A percentile compares a stretch with the other conserved stretches of the same genome.
phyloP scores from a whole-genome alignment of 2,329 filamentous ascomycete genomes.

The Cladorrhinum sp. region DNA sequence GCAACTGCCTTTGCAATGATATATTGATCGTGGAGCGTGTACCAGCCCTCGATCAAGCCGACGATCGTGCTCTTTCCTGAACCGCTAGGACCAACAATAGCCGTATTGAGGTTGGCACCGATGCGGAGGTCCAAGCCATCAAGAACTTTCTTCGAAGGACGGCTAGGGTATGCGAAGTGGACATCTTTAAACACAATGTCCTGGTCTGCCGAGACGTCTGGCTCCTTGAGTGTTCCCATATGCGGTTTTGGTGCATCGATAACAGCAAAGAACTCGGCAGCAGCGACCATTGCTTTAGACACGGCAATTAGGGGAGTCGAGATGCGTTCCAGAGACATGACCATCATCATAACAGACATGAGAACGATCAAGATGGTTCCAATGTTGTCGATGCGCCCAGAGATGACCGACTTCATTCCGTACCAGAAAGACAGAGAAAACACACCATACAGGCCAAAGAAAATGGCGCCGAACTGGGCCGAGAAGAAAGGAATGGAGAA shows the following conservation, averaged over 20 bases:
- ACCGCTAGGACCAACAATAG: conserved; percentile 70
- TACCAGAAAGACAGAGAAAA: conserved; percentile 63
- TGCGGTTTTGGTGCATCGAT: conserved; percentile 46
- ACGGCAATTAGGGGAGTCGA: conserved; percentile 58
- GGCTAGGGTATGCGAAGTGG: conserved; percentile 69
- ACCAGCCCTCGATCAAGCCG: conserved; percentile 69
- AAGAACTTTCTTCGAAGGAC: conserved; percentile 62
- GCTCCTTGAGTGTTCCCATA: conserved; percentile 41
- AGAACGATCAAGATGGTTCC: conserved; percentile 55
- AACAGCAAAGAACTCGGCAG: conserved; percentile 56
- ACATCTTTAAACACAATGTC: conserved; percentile 63
- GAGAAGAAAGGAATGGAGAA: conserved; percentile 50
- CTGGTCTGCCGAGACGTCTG: conserved; percentile 46
- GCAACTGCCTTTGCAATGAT: conserved; percentile 49
- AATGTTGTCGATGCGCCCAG: conserved; percentile 46
- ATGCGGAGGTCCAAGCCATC: conserved; percentile 58
- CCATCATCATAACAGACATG: conserved; percentile 57
- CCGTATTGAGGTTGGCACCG: conserved; percentile 63
- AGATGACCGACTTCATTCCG: conserved; percentile 49
- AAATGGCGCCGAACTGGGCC: conserved; percentile 52
- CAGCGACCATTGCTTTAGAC: conserved; percentile 55
- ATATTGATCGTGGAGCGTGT: conserved; percentile 55
- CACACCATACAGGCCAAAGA: conserved; percentile 50
- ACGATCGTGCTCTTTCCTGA: conserved; percentile 74
- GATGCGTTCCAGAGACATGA: conserved; percentile 55